phyloP scores from a whole-genome alignment of 2,329 filamentous ascomycete genomes.

The Exophiala viscosa region DNA sequence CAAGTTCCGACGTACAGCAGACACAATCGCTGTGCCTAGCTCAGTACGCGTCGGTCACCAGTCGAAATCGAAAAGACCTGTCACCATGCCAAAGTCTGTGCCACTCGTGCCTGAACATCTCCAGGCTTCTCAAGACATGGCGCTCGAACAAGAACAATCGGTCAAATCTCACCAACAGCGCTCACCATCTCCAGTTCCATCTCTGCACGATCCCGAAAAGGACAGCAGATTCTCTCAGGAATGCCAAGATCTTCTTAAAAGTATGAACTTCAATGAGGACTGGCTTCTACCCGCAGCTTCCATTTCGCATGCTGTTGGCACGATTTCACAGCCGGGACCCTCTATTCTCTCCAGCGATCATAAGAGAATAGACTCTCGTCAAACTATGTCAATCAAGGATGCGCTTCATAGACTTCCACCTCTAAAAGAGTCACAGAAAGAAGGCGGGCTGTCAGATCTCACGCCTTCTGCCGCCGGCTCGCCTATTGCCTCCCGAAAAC shows the following conservation, averaged over 20 bases:
- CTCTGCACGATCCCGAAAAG: conserved; percentile 22
- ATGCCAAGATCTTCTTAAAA: conserved; percentile 16
- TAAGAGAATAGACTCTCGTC: not conserved
- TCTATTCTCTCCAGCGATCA: not conserved
- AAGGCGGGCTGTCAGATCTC: not conserved
- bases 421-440: not conserved
- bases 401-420: not conserved
- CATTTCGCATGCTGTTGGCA: not conserved
- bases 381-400: conserved; percentile 6
- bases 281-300: conserved; percentile 11
- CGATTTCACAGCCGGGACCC: not conserved
- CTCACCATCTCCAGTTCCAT: conserved; percentile 14
- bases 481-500: not conserved
- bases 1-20: not conserved
- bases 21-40: not conserved
- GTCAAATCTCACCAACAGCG: not conserved
- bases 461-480: not conserved
- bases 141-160: not conserved
- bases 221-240: conserved; percentile 18
- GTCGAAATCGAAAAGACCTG: not conserved
- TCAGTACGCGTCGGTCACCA: not conserved
- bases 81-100: not conserved
- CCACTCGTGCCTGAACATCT: not conserved
- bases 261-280: conserved; percentile 17
- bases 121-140: not conserved